Percentiles rank a stretch among this genome's conserved stretches.
These are phyloP conservation scores for Acacia melanoxylon DNA, from an alignment of 306 rosid species.

Conservation along the genomic window DNA sequence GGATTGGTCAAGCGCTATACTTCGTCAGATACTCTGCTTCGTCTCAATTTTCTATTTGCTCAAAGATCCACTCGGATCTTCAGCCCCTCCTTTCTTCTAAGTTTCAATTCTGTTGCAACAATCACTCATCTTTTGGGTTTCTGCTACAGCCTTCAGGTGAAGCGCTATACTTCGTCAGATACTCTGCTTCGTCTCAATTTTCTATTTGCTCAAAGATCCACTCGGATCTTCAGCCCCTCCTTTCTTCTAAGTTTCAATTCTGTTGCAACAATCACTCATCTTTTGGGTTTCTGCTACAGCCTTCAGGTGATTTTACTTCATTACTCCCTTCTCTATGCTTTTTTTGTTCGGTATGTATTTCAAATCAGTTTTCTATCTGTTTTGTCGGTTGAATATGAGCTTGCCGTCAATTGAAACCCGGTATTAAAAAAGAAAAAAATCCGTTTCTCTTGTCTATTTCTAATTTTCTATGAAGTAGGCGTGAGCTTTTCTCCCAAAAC, in stretches of 20 bases:
- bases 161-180: not conserved
- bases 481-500: not conserved
- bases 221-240: not conserved
- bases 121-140: not conserved
- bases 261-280: not conserved
- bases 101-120: not conserved
- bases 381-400: not conserved
- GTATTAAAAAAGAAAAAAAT: not conserved
- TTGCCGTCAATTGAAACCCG: not conserved
- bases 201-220: not conserved
- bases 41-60: not conserved
- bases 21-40: conserved; percentile 5
- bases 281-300: not conserved
- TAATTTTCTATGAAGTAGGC: not conserved
- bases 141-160: not conserved
- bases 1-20: not conserved
- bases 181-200: not conserved
- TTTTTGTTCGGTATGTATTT: not conserved
- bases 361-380: not conserved
- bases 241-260: not conserved
- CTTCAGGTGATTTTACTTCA: conserved; percentile 1
- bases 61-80: not conserved
- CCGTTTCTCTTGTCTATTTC: not conserved
- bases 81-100: not conserved
- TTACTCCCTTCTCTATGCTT: not conserved